Conservation (phyloP, 176 grass and related monocot species). For the Thinopyrum elongatum region DNA sequence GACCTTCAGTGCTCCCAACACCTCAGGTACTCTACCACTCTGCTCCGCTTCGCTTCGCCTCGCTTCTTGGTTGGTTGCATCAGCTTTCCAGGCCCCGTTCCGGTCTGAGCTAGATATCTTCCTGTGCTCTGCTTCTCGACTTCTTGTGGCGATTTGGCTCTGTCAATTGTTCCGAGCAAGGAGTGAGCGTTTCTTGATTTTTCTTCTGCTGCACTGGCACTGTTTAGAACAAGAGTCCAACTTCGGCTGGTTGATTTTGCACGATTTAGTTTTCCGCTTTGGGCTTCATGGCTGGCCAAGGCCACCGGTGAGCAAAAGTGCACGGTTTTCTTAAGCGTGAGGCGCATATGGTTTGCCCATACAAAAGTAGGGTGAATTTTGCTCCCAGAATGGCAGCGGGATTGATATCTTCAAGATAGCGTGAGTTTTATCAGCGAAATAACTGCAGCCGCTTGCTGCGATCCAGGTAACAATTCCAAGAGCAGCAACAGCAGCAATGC, state of each 20-base stretch:
- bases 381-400: not conserved
- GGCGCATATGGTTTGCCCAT: not conserved
- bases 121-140: not conserved
- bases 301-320: not conserved
- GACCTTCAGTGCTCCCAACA: constrained; percentile 50
- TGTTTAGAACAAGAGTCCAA: not conserved
- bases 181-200: not conserved
- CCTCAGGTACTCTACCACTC: constrained; percentile 35
- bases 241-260: not conserved
- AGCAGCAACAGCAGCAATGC: constrained; percentile 42
- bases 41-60: not conserved
- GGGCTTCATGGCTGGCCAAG: not conserved
- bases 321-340: not conserved
- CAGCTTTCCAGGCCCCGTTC: not conserved
- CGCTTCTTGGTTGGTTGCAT: not conserved
- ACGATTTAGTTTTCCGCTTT: not conserved
- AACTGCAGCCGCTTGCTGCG: not conserved
- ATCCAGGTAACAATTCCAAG: constrained; percentile 70
- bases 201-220: not conserved
- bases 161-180: not conserved
- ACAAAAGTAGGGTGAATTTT: not conserved
- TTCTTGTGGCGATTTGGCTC: not conserved
- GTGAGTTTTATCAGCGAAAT: not conserved
- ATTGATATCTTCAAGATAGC: not conserved
- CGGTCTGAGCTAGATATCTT: not conserved